Base-by-base conservation (phyloP, 2,329 filamentous ascomycete genomes). In the Arachnopeziza araneosa region DNA sequence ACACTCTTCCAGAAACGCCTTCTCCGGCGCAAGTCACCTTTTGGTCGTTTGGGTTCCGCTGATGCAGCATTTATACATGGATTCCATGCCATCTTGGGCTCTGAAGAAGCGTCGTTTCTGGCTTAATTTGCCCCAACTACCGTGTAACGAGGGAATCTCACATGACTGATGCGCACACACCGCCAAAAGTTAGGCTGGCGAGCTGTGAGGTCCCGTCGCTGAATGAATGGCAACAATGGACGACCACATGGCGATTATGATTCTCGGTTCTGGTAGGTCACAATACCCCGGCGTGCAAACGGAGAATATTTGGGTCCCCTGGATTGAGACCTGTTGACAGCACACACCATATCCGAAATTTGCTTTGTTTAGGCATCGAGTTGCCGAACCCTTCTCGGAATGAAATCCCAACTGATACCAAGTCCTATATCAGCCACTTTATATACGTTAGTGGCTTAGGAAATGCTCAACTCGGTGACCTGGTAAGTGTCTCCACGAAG, bases 121-220 rank as follows among this genome's bases (percentile, higher is more conserved):
- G 63, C 62, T 67, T 61, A 58, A 61, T 49, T 50, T 55, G 54
- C 23, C n/a, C 56, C 56, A 55, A 60, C 53, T 24, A 24, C 55
- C 50, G 48, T 60, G 58, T 30, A 57, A 55, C 57, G 58, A 54
- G 56, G 61, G 58, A 59, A 61, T 63, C 66, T 65, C 64, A 68
- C 65, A 65, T 66, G 66, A 67, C 60, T 50, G 57, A 60, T 50
- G 56, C 59, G 32, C 63, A 66, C 67, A 66, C 69, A 71, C 69
- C 69, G 69, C 69, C 63, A 70, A 60, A 67, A 67, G 67, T 66
- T 58, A 58, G 63, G 68, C 36, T 70, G 67, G 68, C 60, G 63
- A 63, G 36, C 36, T 44, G 36, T 44, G 36, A 44, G 36, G 57
- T 63, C 65, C 69, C 69, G 69, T 32, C 55, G 56, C 44, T 59